Percentiles rank a stretch among this genome's conserved stretches.
Conservation (phyloP, 148 eudicot species). For the Heliosperma pusillum region DNA sequence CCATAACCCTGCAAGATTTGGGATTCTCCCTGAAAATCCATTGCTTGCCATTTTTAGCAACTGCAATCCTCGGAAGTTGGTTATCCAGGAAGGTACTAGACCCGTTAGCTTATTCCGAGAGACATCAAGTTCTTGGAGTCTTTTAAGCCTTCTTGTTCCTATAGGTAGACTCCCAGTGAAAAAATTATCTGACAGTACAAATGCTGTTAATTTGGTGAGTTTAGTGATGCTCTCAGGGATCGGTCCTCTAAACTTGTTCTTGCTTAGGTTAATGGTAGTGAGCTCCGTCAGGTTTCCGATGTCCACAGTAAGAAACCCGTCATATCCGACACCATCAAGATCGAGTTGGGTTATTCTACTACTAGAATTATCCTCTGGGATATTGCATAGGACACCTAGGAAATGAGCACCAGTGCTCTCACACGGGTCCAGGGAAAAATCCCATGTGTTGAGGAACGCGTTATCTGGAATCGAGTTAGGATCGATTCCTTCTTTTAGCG, state of each 20-base stretch:
- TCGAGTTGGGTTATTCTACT: constrained; percentile 44
- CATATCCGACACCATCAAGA: constrained; percentile 56
- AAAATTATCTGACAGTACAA: constrained; percentile 42
- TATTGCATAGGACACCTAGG: constrained; percentile 55
- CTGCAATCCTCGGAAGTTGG: constrained; percentile 33
- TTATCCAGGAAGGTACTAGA: constrained; percentile 38
- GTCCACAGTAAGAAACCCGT: constrained; percentile 51
- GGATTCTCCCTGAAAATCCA: constrained; percentile 48
- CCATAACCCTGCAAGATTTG: constrained; percentile 54
- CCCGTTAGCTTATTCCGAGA: constrained; percentile 57
- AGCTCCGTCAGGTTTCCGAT: constrained; percentile 68
- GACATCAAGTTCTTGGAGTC: constrained; percentile 43
- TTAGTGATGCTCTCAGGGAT: constrained; percentile 43
- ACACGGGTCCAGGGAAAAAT: constrained; percentile 66
- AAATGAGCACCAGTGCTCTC: constrained; percentile 50
- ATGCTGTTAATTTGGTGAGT: constrained; percentile 40
- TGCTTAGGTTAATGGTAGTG: constrained; percentile 46
- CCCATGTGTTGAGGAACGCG: constrained; percentile 51
- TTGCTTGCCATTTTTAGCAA: constrained; percentile 44
- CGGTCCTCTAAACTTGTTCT: constrained; percentile 66
- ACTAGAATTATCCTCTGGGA: constrained; percentile 44
- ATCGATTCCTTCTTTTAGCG: constrained; percentile 47
- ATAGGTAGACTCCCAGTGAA: constrained; percentile 51
- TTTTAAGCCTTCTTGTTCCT: constrained; percentile 33
- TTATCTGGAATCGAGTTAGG: constrained; percentile 49